Base-by-base conservation (phyloP, 202 grass and related monocot species). In the Cymbopogon flexuosus region DNA sequence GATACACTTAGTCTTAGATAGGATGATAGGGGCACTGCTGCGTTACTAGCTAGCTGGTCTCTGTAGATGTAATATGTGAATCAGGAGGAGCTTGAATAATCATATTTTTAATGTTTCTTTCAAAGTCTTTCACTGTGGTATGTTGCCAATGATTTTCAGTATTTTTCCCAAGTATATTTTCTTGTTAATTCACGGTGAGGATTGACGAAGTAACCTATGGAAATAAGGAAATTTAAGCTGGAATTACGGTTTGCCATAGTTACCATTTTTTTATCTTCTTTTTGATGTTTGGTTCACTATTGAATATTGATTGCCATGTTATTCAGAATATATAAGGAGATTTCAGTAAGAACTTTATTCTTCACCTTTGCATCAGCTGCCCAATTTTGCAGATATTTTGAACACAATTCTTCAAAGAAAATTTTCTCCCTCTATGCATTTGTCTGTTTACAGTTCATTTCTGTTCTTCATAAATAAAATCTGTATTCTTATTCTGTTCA, bases 401-500 rank as follows among this genome's bases (percentile, higher is more conserved):
- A 62, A 31, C 12, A 67, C 70, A 72, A 75, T 21, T 75, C 10
- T 21, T 42, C 18, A 14, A 61, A 63, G 0, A 64, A 42, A 31
- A 27, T 65, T 24, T 52, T 67, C 22, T 51, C 13, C 18, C 21
- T 77, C 16, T 68, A 3, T 70, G 36, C 30, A 83, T 19, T 83
- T 54, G 0, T 54, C 52, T 21, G 52, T 51, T 3, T 57, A 57
- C 3, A 23, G 3, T 57, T 57, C 19, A 57, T 22, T 41, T 67
- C 5, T 43, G 24, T 73, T 72, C 13, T 36, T 64, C 6, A 1
- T 78, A 76, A 10, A 62, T 13, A 65, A 58, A 37, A 35, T 71
- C 5, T 72, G 33, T 68, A 49, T 58, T 75, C n/a, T 75, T 70
- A 8, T 1, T 72, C 65, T 61, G 58, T 79, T 81, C 21, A 31